These are phyloP conservation scores for Rhypophila decipiens DNA, from an alignment of 495 filamentous ascomycete species.

Conservation along the genomic window DNA sequence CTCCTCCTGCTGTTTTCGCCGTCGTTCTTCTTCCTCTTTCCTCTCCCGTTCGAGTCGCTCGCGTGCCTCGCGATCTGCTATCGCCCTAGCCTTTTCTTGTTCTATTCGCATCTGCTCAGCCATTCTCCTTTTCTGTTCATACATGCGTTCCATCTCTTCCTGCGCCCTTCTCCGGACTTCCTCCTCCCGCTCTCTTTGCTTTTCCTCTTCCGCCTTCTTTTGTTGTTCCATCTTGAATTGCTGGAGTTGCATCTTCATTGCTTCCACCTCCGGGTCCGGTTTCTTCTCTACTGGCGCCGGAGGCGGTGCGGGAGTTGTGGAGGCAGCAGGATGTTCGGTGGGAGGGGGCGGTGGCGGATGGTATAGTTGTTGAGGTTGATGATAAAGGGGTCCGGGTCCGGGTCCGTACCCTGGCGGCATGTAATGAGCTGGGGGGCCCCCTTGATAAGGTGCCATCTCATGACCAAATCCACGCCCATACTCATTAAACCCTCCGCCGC, in stretches of 20 bases:
- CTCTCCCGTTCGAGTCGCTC: constrained; percentile 32
- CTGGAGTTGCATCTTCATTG: constrained; percentile 34
- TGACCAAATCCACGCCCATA: constrained; percentile 28
- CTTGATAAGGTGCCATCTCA: constrained; percentile 43
- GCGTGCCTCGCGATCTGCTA: constrained; percentile 27
- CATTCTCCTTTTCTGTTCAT: constrained; percentile 1
- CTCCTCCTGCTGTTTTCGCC: constrained; percentile 26
- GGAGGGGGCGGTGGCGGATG: constrained; percentile 39
- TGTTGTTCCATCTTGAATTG: constrained; percentile 29
- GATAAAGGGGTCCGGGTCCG: constrained; percentile 24
- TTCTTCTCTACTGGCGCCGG: constrained; percentile 29
- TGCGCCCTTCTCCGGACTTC: constrained; percentile 31
- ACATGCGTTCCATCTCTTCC: constrained; percentile 29
- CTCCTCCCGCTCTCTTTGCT: constrained; percentile 37
- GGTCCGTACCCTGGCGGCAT: constrained; percentile 14
- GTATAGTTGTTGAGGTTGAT: constrained; percentile 36
- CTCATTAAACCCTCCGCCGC: constrained; percentile 29
- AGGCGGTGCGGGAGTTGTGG: constrained; percentile 29
- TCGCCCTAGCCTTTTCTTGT: background rate
- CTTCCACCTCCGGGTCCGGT: constrained; percentile 40
- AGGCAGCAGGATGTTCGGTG: constrained; percentile 29
- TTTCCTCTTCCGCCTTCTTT: constrained; percentile 32
- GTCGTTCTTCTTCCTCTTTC: constrained; percentile 28
- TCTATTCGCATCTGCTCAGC: background rate
- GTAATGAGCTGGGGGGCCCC: constrained; percentile 17